Base-by-base conservation (phyloP, 441 rosid genomes). In the Eutrema salsugineum region DNA sequence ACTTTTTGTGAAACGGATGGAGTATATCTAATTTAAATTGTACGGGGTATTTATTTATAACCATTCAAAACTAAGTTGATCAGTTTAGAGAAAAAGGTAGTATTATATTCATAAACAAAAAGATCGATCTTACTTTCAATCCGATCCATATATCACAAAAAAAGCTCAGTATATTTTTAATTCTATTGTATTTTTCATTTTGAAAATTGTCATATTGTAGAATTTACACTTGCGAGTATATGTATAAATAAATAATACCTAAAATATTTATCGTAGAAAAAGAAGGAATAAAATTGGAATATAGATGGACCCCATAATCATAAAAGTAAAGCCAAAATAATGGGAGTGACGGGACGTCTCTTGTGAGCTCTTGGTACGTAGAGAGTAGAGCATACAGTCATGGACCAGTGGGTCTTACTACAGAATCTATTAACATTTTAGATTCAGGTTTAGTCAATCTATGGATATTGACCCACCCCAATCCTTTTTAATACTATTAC, bases 261-360 rank as follows among this genome's bases (percentile, higher is more conserved):
- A 15, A 19, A 32, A 22, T 11, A 17, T 15, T 27, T 5, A 28
- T 6, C 28, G n/a, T 5, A 42, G 27, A 27, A 39, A 22, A 48
- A 38, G 8, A 44, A 51, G 40, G 69, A 67, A 66, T 63, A 64
- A 64, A 72, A 55, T 6, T 63, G 44, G 48, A 72, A 56, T 56
- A 57, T 14, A 39, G 56, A 68, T 75, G 73, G 78, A 61, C 69
- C 64, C 69, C 50, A 74, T n/a, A 68, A 61, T 60, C 42, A 68
- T 33, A 67, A 62, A 68, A 75, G 78, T 68, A 62, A 75, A 75
- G 63, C 73, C 50, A 68, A 61, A 36, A 53, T 43, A 60, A 35
- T 53, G 69, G 74, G 70, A 61, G 53, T 75, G 78, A 75, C 65
- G 64, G 74, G 78, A 75, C 78, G 59, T 53, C 38, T 61, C 74